Evolutionary conservation across 352 stramenopile genomes (phyloP).

Genomic region (Pelagophyceae sp.): DNA sequence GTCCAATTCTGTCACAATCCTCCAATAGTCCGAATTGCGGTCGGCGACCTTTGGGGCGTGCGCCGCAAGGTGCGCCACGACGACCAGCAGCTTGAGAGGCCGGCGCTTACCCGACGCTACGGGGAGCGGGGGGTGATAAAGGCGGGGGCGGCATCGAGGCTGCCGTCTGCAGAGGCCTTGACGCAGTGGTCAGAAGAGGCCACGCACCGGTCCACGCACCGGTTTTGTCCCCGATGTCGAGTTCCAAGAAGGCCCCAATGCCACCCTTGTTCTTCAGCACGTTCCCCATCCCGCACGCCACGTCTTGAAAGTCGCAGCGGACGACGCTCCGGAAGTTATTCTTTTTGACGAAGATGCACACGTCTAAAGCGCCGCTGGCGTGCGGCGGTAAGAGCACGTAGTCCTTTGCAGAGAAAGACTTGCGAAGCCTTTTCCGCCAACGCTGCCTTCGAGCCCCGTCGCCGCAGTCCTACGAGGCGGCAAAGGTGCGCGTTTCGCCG

Average conservation of each 20-base stretch:
- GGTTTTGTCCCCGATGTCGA: conserved; percentile 36
- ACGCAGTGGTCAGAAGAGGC: too few species aligned
- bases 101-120: conserved; percentile 33
- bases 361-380: conserved; percentile 81
- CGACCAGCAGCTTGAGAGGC: conserved; percentile 65
- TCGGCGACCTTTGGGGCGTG: conserved; percentile 71
- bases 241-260: conserved; percentile 72
- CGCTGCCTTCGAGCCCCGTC: too few species aligned
- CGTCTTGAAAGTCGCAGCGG: conserved; percentile 69
- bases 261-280: conserved; percentile 89
- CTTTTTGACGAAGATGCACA: conserved; percentile 75
- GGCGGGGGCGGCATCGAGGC: too few species aligned
- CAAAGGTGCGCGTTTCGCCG: neutral
- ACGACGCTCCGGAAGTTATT: conserved; percentile 63
- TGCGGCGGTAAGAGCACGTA: conserved; percentile 79
- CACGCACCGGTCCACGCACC: too few species aligned
- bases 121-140: too few species aligned
- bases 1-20: conserved; percentile 49
- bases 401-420: conserved; percentile 45
- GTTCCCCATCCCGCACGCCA: conserved; percentile 83
- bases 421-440: conserved; percentile 64
- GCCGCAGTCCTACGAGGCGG: conserved; percentile 46
- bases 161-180: too few species aligned
- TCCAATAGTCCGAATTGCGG: conserved; percentile 76
- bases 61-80: conserved; percentile 84